A percentile compares a stretch with the other conserved stretches of the same genome.
These are phyloP conservation scores for Lentinula guzmanii DNA, from an alignment of 768 basidiomycete species.

Conservation along the genomic window DNA sequence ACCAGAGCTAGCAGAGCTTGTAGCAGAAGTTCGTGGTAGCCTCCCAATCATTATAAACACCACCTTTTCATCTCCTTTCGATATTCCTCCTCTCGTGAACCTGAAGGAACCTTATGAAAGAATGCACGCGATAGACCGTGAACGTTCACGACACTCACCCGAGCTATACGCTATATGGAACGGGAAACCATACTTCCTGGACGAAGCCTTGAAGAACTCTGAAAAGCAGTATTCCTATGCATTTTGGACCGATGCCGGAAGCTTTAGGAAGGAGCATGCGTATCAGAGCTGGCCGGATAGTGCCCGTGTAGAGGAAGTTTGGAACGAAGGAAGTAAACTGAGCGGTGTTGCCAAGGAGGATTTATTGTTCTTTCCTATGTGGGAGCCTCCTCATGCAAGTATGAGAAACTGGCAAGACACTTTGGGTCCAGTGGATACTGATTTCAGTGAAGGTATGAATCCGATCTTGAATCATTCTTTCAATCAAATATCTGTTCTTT, in stretches of 20 bases:
- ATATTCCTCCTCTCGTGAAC: slow-evolving; percentile 36
- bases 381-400: slow-evolving; percentile 23
- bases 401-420: slow-evolving; percentile 34
- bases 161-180: slow-evolving; percentile 54
- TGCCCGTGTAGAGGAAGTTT: slow-evolving; percentile 30
- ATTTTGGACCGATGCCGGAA: slow-evolving; percentile 56
- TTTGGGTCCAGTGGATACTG: slow-evolving; percentile 43
- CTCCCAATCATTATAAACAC: slow-evolving; percentile 38
- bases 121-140: slow-evolving; percentile 42
- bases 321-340: slow-evolving; percentile 25
- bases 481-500: background rate
- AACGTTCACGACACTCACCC: slow-evolving; percentile 33
- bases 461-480: slow-evolving; percentile 3
- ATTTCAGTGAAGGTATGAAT: slow-evolving; percentile 43
- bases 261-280: slow-evolving; percentile 37
- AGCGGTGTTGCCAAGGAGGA: slow-evolving; percentile 30
- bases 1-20: slow-evolving; percentile 26
- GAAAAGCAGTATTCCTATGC: slow-evolving; percentile 40
- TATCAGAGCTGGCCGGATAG: slow-evolving; percentile 46
- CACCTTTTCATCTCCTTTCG: slow-evolving; percentile 37
- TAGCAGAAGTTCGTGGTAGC: slow-evolving; percentile 24
- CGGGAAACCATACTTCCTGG: slow-evolving; percentile 45
- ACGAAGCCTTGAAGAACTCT: slow-evolving; percentile 29
- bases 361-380: slow-evolving; percentile 43
- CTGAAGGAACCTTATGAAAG: slow-evolving; percentile 27